Base-by-base conservation (phyloP, 768 basidiomycete genomes). In the Strobilomyces confusus region DNA sequence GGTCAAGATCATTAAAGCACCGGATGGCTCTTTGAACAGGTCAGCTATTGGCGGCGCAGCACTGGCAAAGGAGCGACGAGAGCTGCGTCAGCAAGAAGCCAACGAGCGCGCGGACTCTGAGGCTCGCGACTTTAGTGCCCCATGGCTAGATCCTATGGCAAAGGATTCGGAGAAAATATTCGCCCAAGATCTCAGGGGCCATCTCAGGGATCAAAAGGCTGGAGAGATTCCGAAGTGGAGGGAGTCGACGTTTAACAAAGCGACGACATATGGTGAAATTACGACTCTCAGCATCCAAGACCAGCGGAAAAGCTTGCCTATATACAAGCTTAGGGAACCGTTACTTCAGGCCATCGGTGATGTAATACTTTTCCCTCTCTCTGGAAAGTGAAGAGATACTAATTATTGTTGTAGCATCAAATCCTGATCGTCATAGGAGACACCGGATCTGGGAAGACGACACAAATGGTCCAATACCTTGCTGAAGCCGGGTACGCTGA, bases 131-230 rank as follows among this genome's bases (percentile, higher is more conserved):
- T 91, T 99, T 70, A 93, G 81, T 62, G 88, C 92, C 42, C 95
- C 97, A 5, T 99, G 97, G 97, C 75, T 98, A 20, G 97, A 99
- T 70, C 97, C 97, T 17, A 97, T 98, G 94, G 88, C 95, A 13
- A 87, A 87, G 61, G 86, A 88, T 4, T 66, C 80, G 0, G 97
- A 98, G 40, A 86, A 82, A 60, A 73, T 92, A 44, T 99, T 99
- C 65, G 97, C 97, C 3, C 92, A 95, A 62, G 97, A 99, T 70
- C 69, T 95, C 59, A 79, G 93, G 47, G 86, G 89, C 17, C 82
- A 87, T 60, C 66, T 92, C 26, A 83, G 85, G 58, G 90, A 92
- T 17, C 89, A 92, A 70, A 88, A 87, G 68, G 84, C 89, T 5
- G 80, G 83, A 11, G 88, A 92, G 58, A 79, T 86, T 25, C 89